phyloP scores from a whole-genome alignment of 306 rosid species.

The Corylus heterophylla region DNA sequence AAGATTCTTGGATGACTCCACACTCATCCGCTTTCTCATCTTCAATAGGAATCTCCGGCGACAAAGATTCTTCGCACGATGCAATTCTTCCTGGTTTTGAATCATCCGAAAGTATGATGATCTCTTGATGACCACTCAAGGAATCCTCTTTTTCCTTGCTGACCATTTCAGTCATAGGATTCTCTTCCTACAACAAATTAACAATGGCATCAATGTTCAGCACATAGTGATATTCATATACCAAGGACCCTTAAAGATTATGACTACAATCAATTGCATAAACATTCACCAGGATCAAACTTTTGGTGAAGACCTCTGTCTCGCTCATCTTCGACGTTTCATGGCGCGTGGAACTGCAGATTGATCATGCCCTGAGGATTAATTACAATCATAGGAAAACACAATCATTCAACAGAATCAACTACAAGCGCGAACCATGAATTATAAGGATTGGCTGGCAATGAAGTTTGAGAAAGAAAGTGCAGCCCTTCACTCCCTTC shows the following conservation, averaged over 20 bases:
- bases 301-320: slow-evolving; percentile 14
- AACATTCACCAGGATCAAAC: slow-evolving; percentile 22
- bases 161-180: slow-evolving; percentile 6
- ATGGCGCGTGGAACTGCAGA: slow-evolving; percentile 7
- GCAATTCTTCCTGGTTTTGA: slow-evolving; percentile 37
- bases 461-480: slow-evolving; percentile 24
- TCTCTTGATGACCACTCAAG: slow-evolving; percentile 33
- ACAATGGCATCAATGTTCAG: background rate
- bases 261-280: background rate
- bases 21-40: too few species aligned
- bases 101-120: slow-evolving; percentile 30
- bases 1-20: background rate
- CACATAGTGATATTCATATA: background rate
- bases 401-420: background rate
- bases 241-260: background rate
- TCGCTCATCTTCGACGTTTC: slow-evolving; percentile 15
- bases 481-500: slow-evolving; percentile 17
- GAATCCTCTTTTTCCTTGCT: slow-evolving; percentile 5
- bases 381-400: background rate
- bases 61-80: slow-evolving; percentile 20
- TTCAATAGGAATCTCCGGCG: background rate
- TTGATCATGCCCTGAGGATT: background rate
- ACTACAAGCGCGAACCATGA: slow-evolving; percentile 6
- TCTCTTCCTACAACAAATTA: slow-evolving; percentile 35
- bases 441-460: background rate